Evolutionary conservation across 768 basidiomycete species (phyloP).

Genomic region (Boletus rubroflammeus): DNA sequence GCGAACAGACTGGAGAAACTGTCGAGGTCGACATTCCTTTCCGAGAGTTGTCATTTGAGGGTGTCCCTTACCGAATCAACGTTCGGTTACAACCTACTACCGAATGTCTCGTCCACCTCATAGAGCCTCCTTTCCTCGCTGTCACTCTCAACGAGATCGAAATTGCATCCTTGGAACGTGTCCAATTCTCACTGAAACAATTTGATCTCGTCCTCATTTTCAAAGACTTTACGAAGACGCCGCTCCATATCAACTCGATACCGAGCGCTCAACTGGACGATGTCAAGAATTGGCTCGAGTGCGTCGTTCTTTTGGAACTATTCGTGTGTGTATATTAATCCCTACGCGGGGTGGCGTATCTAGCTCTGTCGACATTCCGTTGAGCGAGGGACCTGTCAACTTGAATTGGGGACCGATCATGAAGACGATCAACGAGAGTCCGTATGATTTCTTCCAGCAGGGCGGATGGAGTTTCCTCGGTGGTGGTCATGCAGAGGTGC

Average conservation of each 20-base stretch:
- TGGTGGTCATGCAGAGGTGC: slow-evolving; percentile 64
- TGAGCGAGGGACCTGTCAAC: slow-evolving; percentile 95
- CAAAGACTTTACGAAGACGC: slow-evolving; percentile 90
- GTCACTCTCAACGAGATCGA: slow-evolving; percentile 94
- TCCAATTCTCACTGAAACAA: slow-evolving; percentile 93
- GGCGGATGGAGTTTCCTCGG: slow-evolving; percentile 98
- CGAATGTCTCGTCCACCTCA: slow-evolving; percentile 92
- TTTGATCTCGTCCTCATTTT: slow-evolving; percentile 98
- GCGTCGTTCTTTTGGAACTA: slow-evolving; percentile 29
- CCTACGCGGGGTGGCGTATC: not conserved
- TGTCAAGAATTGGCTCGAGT: slow-evolving; percentile 99
- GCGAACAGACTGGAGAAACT: slow-evolving; percentile 67
- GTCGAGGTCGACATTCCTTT: slow-evolving; percentile 96
- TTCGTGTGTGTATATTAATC: slow-evolving; percentile 2
- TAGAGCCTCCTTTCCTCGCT: slow-evolving; percentile 94
- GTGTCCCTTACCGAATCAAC: slow-evolving; percentile 94
- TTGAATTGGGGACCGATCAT: slow-evolving; percentile 98
- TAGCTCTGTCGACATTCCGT: slow-evolving; percentile 94
- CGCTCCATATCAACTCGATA: slow-evolving; percentile 96
- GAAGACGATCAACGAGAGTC: slow-evolving; percentile 97
- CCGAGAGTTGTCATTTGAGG: slow-evolving; percentile 94
- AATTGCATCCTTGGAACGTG: slow-evolving; percentile 93
- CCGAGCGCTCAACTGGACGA: slow-evolving; percentile 88
- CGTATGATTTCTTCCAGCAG: slow-evolving; percentile 90
- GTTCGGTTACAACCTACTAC: slow-evolving; percentile 94